phyloP scores from a whole-genome alignment of 176 grass and related monocot genomes.

The sorghum (Sorghum bicolor) region DNA sequence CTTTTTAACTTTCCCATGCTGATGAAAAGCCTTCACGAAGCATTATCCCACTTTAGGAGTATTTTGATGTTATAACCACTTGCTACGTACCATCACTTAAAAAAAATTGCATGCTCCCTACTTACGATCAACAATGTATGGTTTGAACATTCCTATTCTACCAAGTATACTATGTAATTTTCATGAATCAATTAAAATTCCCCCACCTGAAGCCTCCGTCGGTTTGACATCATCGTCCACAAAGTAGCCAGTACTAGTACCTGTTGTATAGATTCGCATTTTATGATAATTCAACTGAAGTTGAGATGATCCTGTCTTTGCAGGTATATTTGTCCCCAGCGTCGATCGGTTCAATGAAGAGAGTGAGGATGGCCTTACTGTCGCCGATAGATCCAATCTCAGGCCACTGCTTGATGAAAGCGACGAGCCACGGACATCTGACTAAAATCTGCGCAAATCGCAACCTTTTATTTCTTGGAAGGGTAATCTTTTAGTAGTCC shows the following conservation, averaged over 20 bases:
- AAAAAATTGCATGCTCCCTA: not conserved
- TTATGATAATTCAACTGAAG: not conserved
- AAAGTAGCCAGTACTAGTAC: not conserved
- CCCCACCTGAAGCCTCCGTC: not conserved
- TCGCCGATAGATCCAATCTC: constrained; percentile 59
- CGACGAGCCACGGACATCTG: constrained; percentile 24
- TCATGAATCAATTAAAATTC: not conserved
- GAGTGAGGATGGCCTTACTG: constrained; percentile 42
- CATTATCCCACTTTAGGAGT: not conserved
- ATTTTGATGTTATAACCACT: not conserved
- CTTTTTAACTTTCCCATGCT: not conserved
- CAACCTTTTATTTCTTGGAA: not conserved
- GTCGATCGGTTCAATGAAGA: constrained; percentile 75
- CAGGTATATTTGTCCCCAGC: constrained; percentile 82
- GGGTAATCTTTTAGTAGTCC: constrained; percentile 1
- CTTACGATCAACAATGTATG: not conserved
- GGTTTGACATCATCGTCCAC: not conserved
- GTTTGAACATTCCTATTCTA: not conserved
- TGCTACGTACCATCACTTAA: not conserved
- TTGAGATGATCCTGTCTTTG: constrained; percentile 23
- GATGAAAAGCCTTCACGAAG: not conserved
- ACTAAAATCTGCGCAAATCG: not conserved
- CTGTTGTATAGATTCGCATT: not conserved
- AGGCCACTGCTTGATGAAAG: constrained; percentile 68
- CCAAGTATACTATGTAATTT: not conserved